Percentiles rank a stretch among this genome's conserved stretches.
Evolutionary conservation across 2,329 filamentous ascomycete species (phyloP).

Genomic region (Juglanconis oblonga): DNA sequence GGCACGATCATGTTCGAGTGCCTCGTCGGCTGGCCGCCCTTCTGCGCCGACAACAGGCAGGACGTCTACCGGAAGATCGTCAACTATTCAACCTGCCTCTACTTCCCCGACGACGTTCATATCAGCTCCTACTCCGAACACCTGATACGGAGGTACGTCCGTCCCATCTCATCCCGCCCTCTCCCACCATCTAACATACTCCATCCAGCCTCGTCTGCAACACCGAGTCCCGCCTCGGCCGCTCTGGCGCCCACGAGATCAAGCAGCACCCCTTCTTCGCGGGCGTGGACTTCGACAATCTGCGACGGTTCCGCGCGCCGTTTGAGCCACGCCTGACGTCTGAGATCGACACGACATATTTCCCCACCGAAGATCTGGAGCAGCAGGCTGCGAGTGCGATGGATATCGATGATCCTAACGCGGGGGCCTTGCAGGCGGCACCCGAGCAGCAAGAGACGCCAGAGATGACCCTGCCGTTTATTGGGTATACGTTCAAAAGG

Average conservation of each 20-base stretch:
- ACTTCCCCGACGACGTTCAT: constrained; percentile 72
- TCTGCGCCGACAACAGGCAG: constrained; percentile 74
- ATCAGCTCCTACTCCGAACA: constrained; percentile 67
- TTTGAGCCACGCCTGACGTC: constrained; percentile 72
- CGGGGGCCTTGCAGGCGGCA: background rate
- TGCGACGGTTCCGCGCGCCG: constrained; percentile 70
- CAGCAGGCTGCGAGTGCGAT: constrained; percentile 37
- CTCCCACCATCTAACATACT: background rate
- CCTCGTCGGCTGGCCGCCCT: constrained; percentile 78
- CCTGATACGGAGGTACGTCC: constrained; percentile 64
- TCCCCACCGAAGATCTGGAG: constrained; percentile 76
- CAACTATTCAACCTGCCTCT: constrained; percentile 71
- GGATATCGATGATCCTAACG: constrained; percentile 2
- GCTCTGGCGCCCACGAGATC: constrained; percentile 67
- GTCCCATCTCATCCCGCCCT: background rate
- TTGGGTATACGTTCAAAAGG: constrained; percentile 24
- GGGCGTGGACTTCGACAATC: constrained; percentile 69
- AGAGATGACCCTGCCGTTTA: constrained; percentile 23
- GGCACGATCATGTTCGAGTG: constrained; percentile 86
- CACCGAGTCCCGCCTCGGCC: constrained; percentile 67
- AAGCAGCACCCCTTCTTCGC: constrained; percentile 76
- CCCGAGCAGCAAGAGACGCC: constrained; percentile 17
- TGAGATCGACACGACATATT: constrained; percentile 74
- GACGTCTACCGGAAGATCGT: constrained; percentile 81
- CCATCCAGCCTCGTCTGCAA: constrained; percentile 64